Evolutionary conservation across 306 rosid species (phyloP), one percentile per base, ranked within the genome.

Genomic region (Castanopsis chinensis): DNA sequence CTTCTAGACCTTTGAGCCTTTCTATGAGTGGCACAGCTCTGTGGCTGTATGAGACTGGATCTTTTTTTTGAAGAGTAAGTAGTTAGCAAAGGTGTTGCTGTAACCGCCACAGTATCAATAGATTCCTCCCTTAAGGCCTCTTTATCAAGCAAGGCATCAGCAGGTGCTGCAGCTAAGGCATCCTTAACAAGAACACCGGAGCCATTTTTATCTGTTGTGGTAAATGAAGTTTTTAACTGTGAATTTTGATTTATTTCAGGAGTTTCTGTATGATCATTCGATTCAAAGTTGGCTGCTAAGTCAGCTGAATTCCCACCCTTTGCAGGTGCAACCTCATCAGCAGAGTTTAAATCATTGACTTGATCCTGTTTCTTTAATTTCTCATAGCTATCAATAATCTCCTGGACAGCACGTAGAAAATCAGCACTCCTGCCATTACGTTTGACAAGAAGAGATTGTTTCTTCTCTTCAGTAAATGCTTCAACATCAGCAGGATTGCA

Each of bases 401-500:
- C 99, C 83, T 84, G 85, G 32, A 94, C 92, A 55, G 99, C 97
- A 75, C 95, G 97, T 78, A 88, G 92, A 90, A 94, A 94, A 85
- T 94, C 99, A 81, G 97, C 89, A 76, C 97, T 95, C 84, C 81
- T 94, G 56, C 97, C 99, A 15, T 92, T 97, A 75, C 97, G 99
- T 82, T 91, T 94, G 65, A 81, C 87, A 27, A 91, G 85, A 83
- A 93, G 97, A 67, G 93, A 91, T 65, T 90, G 97, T 80, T 94
- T 94, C 87, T 90, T 94, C 89, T 92, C 99, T 80, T 94, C 99
- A 0, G 97, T 92, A 86, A 94, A 94, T 83, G 97, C 90, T 84
- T 94, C 99, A 5, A 94, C 95, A 87, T 94, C 99, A 84, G 95
- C 91, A 78, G 97, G 99, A 83, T 88, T 92, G 87, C 99, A 94